Evolutionary conservation across 2,329 filamentous ascomycete species (phyloP), one percentile per base, ranked within the genome.

Genomic region (Colletotrichum cereale): DNA sequence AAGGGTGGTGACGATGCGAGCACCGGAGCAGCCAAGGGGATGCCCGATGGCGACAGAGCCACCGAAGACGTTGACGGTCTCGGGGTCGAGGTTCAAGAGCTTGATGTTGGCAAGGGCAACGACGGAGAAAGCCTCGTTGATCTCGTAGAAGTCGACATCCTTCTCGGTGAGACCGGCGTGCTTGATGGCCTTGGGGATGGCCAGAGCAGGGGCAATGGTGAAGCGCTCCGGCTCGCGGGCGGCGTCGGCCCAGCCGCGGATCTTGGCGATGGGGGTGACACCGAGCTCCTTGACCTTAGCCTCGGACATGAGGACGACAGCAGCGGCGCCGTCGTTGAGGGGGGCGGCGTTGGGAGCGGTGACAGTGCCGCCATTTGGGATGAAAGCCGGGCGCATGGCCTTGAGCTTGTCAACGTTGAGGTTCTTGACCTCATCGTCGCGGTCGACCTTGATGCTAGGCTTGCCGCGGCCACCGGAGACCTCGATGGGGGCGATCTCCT

Each of bases 51-150:
- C 96, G 73, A 99, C 96, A 66, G 96, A 93, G 81, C 96, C 96
- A 79, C 96, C 96, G 79, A 95, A 96, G 67, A 98, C 86, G 85
- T 99, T 99, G 80, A 99, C 95, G 85, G 95, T 97, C 72, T 95
- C 93, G 75, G 93, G 88, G 74, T 87, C 86, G 68, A 99, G 85
- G 73, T 87, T 88, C 50, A 99, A 90, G 66, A 98, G 83, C 89
- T 99, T 97, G 85, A 97, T 91, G 87, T 99, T 99, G 76, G 96
- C 95, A 63, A 99, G 89, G 48, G 96, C 94, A 74, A 99, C 96
- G 61, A 97, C 96, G 74, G 93, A 96, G 87, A 99, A 99, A 52
- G 96, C 96, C 87, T 99, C 96, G 87, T 99, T 99, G 88, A 99
- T 98, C 88, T 99, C 96, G 83, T 96, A 99, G 77, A 91, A 96